Conservation (phyloP, 1,284 basidiomycete genomes). For the Cryptococcus sp. region DNA sequence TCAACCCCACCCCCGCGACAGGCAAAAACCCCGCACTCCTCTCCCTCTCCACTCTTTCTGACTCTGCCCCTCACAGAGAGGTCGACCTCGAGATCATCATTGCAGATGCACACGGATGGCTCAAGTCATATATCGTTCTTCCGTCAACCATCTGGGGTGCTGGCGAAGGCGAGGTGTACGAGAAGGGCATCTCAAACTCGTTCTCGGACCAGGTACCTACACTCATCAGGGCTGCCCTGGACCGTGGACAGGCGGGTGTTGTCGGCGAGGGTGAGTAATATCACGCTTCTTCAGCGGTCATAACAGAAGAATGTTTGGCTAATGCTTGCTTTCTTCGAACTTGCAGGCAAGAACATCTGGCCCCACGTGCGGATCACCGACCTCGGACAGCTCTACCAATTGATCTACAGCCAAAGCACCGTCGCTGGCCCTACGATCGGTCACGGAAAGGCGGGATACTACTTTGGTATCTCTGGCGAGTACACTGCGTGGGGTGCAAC, state of each 20-base stretch:
- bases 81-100: slow-evolving; percentile 46
- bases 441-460: slow-evolving; percentile 49
- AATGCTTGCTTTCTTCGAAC: background rate
- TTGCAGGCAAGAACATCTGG: slow-evolving; percentile 41
- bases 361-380: slow-evolving; percentile 36
- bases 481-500: slow-evolving; percentile 41
- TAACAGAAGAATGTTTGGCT: background rate
- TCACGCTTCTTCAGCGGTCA: background rate
- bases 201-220: slow-evolving; percentile 45
- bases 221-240: slow-evolving; percentile 44
- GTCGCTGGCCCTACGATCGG: slow-evolving; percentile 24
- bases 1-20: slow-evolving; percentile 24
- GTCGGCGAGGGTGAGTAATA: slow-evolving; percentile 47
- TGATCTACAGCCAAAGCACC: slow-evolving; percentile 33
- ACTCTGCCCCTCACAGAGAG: slow-evolving; percentile 35
- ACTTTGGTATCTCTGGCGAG: slow-evolving; percentile 50
- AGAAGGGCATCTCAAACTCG: slow-evolving; percentile 43
- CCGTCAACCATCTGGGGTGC: slow-evolving; percentile 54
- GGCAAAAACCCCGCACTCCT: slow-evolving; percentile 39
- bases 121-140: slow-evolving; percentile 51
- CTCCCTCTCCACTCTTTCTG: slow-evolving; percentile 37
- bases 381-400: slow-evolving; percentile 36
- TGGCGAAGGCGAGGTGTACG: slow-evolving; percentile 38
- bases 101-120: slow-evolving; percentile 42
- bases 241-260: slow-evolving; percentile 44